Evolutionary conservation across 2,329 filamentous ascomycete genomes (phyloP), one percentile per base, ranked within the genome.

Genomic region (Colletotrichum lentis): DNA sequence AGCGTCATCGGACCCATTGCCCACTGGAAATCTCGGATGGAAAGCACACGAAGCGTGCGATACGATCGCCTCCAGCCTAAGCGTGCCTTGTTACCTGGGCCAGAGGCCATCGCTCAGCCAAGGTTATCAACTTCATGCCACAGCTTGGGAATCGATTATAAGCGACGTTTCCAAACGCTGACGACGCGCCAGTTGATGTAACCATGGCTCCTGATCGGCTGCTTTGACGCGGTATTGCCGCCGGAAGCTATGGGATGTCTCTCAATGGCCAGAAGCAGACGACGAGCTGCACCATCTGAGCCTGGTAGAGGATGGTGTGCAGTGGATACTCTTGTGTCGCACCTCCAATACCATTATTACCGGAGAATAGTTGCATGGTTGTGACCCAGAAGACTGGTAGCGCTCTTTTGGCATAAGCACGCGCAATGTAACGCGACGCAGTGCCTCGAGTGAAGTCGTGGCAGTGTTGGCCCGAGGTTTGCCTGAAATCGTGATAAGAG

Each of bases 311-410:
- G 16, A 46, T 41, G 44, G 18, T 64, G 53, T 58, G 37, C n/a
- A 27, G 53, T 59, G 22, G 47, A 54, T 59, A 68, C 61, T 16
- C 22, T 16, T 18, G 31, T 43, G 20, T 24, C 44, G 43, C 47
- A 41, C 44, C 22, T 37, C 65, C 41, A 39, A 54, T 68, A 55
- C 37, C 35, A 50, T 18, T 5, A 18, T 39, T 58, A 55, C 35
- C 47, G 65, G 44, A 20, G 20, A 31, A 43, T n/a, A 49, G 46
- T 47, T 35, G 22, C 27, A 37, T 60, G 59, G n/a, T 12, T 31
- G 20, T 10, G 70, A 71, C 71, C 76, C 76, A 72, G 73, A 62
- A 71, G 69, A 73, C 68, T 73, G 76, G 76, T 75, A 75, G 73
- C 74, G 74, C 74, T 67, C 72, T 71, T 62, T 72, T 64, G 76